Base-by-base conservation (phyloP, 106 monocot species). In the Agapanthus africanus region DNA sequence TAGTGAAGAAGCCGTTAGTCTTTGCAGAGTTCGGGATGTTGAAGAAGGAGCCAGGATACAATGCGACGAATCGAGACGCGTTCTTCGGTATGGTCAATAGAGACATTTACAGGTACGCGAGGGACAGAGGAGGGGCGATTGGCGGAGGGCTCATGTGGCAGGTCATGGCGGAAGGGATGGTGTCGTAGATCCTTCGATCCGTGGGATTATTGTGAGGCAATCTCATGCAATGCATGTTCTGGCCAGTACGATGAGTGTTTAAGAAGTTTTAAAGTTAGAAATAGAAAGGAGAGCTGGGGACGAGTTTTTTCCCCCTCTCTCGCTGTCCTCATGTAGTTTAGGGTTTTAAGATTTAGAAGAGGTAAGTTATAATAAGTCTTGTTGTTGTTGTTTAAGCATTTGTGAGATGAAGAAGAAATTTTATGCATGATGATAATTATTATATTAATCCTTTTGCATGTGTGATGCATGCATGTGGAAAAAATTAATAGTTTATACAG, bases 61-160 rank as follows among this genome's bases (percentile, higher is more conserved):
- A 37, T 4, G 38, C 28, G 64, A 6, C 35, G 2, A 47, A 6
- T 7, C 67, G 84, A 0, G 80, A 84, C 23, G 10, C 6, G 5
- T 84, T 70, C 66, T 35, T 84, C 6, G n/a, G 54, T 49, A 15
- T 52, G 19, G n/a, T 84, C 1, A 80, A 84, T 23, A 25, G 30
- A 0, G 14, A 50, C 16, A 84, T 80, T 32, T 80, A 80, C 65
- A 31, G 32, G 7, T 70, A 40, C 1, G 84, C 84, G 4, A 73
- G 42, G 65, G 13, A 16, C 32, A n/a, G n/a, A n/a, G 69, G 73
- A 13, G 84, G 84, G 15, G 37, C 68, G 6, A 28, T 80, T 25
- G 70, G 63, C 1, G 84, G 84, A 11, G 84, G 80, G 11, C 57
- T 84, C 7, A 60, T 84, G 28, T 84, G 84, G 84, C 84, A 84